Percentiles rank a stretch among this genome's conserved stretches.
These are phyloP conservation scores for Plantago coronopus DNA, from an alignment of 305 asterid genomes.

Conservation along the genomic window DNA sequence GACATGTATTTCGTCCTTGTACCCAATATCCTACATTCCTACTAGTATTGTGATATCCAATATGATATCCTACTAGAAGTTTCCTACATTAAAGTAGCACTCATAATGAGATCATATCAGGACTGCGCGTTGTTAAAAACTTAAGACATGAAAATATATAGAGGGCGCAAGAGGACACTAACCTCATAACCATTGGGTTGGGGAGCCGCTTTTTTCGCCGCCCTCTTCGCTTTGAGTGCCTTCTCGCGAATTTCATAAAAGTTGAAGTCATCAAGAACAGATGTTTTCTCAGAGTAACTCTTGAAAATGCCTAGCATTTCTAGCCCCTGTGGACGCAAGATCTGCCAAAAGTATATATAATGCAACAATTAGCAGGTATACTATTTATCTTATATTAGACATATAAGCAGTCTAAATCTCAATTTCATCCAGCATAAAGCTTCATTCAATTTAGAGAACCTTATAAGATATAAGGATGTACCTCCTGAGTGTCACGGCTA, in stretches of 20 bases:
- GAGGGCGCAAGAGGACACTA: conserved; percentile 14
- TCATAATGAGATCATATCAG: not conserved
- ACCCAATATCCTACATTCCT: too few relatives aligned
- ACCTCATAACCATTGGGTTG: conserved; percentile 29
- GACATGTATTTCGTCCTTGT: too few relatives aligned
- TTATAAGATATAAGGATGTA: conserved; percentile 14
- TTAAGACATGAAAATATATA: not conserved
- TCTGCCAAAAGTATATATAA: conserved; percentile 28
- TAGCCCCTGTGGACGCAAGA: conserved; percentile 61
- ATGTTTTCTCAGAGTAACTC: conserved; percentile 43
- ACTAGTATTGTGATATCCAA: too few relatives aligned
- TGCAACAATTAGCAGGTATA: not conserved
- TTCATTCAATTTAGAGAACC: too few relatives aligned
- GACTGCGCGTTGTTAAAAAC: not conserved
- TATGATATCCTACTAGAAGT: too few relatives aligned
- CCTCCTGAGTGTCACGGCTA: conserved; percentile 80
- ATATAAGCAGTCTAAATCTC: not conserved
- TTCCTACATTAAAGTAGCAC: not conserved
- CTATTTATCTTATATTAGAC: not conserved
- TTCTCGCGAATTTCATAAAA: conserved; percentile 69
- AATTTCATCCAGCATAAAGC: not conserved
- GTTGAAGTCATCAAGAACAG: conserved; percentile 52
- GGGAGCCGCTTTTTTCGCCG: conserved; percentile 22
- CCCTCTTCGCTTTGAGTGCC: conserved; percentile 41
- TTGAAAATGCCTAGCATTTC: conserved; percentile 71